phyloP scores from a whole-genome alignment of 2,329 filamentous ascomycete species.

The Magnaporthiopsis incrustans region DNA sequence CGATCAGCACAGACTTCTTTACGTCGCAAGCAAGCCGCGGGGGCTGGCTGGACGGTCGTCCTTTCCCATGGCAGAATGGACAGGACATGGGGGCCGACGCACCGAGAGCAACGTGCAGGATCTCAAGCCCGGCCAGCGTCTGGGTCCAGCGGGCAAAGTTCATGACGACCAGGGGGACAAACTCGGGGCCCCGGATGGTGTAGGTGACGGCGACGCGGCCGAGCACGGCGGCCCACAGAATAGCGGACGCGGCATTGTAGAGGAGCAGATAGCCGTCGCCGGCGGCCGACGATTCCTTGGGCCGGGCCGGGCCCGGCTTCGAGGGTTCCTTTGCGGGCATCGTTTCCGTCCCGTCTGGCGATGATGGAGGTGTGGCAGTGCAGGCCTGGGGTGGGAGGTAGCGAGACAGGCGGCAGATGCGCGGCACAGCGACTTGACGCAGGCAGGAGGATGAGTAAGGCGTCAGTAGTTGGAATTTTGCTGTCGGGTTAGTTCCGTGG shows the following conservation, averaged over 20 bases:
- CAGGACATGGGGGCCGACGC: constrained; percentile 18
- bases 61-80: not conserved
- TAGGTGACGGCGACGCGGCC: constrained; percentile 54
- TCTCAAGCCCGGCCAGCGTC: constrained; percentile 73
- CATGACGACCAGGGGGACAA: constrained; percentile 55
- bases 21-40: too few species aligned
- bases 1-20: not conserved
- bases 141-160: constrained; percentile 72
- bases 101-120: constrained; percentile 75
- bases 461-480: not conserved
- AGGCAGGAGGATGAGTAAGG: not conserved
- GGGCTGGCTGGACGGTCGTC: too few species aligned
- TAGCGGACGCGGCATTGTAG: constrained; percentile 75
- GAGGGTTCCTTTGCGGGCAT: constrained; percentile 18
- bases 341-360: not conserved
- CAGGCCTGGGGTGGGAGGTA: not conserved
- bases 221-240: constrained; percentile 73
- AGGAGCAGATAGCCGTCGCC: constrained; percentile 59
- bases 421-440: not conserved
- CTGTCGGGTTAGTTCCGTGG: not conserved
- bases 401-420: not conserved
- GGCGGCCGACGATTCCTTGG: constrained; percentile 38
- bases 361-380: not conserved
- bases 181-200: constrained; percentile 42
- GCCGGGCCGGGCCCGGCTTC: constrained; percentile 22